Evolutionary conservation across 225 moss, liverwort and hornwort species (phyloP), one percentile per base, ranked within the genome.

Genomic region (Bryum argenteum): DNA sequence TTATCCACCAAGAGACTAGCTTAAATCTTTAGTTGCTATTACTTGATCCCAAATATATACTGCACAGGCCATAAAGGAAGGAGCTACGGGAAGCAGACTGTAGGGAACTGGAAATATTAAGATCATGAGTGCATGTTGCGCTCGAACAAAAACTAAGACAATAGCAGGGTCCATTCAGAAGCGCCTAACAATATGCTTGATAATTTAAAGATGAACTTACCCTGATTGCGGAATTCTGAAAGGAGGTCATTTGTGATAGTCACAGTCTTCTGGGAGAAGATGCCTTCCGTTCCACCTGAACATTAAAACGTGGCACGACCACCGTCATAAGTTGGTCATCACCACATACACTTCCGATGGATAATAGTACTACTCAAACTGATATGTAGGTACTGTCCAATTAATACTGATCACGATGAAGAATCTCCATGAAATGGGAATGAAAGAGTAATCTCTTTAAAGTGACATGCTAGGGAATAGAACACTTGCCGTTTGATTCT

Each of bases 261-360:
- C 70, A 91, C 14, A 66, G 84, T 84, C 65, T 88, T 92, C 82
- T 98, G 94, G 26, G 92, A 87, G 81, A 98, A 98, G 44, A 98
- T 87, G 23, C 97, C 97, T 76, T 98, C 97, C 22, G 97, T 91
- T 60, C 97, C 97, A 75, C 94, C 97, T 94, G 73, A 41, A 57
- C 72, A 73, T 64, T 28, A 58, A 68, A 67, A 79, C 41, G 60
- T 54, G 8, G 60, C n/a, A 56, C 18, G 22, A 68, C 14, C 40
- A 54, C 42, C 54, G 60, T 26, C 13, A 66, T 42, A 40, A 28
- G 65, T 41, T 40, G 66, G 52, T 52, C 42, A 54, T 16, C 17
- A 52, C 41, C 48, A 53, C 37, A 6, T 33, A 6, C 33, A 6
- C 33, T 33, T 33, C 2, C 26, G 13, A 14, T 6, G 15, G 17